Evolutionary conservation across 1,284 basidiomycete genomes (phyloP).

Genomic region (Puccinia novopanici): DNA sequence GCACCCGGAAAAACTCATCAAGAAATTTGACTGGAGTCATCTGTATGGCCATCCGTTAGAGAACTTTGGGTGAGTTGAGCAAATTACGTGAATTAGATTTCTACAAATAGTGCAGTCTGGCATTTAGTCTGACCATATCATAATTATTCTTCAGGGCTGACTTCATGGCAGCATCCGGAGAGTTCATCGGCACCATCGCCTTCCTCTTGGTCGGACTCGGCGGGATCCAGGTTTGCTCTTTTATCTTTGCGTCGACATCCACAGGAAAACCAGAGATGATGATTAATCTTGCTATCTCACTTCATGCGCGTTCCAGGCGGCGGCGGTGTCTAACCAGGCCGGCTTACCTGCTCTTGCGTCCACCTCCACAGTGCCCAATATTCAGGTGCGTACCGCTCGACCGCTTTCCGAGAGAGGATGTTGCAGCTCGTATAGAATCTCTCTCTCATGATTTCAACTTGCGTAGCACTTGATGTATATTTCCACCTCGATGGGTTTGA

Average conservation of each 20-base stretch:
- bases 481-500: slow-evolving; percentile 68
- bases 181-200: slow-evolving; percentile 39
- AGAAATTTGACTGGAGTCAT: slow-evolving; percentile 40
- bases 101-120: background rate
- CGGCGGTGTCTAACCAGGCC: slow-evolving; percentile 16
- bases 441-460: background rate
- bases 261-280: background rate
- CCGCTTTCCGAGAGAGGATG: background rate
- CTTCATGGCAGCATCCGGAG: slow-evolving; percentile 43
- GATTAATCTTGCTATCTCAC: background rate
- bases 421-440: background rate
- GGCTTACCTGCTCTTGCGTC: slow-evolving; percentile 21
- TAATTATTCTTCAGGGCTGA: slow-evolving; percentile 17
- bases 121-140: background rate
- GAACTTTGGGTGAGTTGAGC: slow-evolving; percentile 24
- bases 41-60: slow-evolving; percentile 9
- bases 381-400: background rate
- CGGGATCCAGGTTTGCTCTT: slow-evolving; percentile 44
- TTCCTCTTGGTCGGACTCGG: slow-evolving; percentile 49
- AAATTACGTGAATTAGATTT: background rate
- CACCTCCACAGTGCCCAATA: slow-evolving; percentile 9
- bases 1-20: slow-evolving; percentile 9
- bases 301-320: background rate
- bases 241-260: background rate
- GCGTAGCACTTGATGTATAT: slow-evolving; percentile 64